Conservation (phyloP, 805 yeast species). For the Helenozyma baotianmanensis region DNA sequence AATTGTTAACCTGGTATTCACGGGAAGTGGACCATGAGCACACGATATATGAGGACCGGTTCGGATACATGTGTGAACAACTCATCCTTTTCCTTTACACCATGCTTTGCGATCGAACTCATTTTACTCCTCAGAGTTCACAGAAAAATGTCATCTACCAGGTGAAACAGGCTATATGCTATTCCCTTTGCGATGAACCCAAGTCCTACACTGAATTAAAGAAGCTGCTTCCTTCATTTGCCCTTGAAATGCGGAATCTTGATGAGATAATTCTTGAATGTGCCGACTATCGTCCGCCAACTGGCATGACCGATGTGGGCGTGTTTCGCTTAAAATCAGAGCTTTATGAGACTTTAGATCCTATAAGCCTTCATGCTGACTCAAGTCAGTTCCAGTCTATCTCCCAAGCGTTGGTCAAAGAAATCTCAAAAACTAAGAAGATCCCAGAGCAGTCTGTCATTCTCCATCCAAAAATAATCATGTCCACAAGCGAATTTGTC, state of each 20-base stretch:
- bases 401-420: slow-evolving; percentile 42
- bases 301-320: slow-evolving; percentile 55
- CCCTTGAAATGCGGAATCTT: slow-evolving; percentile 32
- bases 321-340: slow-evolving; percentile 62
- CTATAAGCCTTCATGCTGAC: slow-evolving; percentile 17
- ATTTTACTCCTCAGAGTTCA: slow-evolving; percentile 19
- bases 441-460: slow-evolving; percentile 40
- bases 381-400: slow-evolving; percentile 49
- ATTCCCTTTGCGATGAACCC: slow-evolving; percentile 49
- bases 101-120: slow-evolving; percentile 35
- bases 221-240: slow-evolving; percentile 16
- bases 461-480: slow-evolving; percentile 42
- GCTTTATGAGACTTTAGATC: slow-evolving; percentile 55
- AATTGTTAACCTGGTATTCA: slow-evolving; percentile 45
- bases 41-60: slow-evolving; percentile 47
- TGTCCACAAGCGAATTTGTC: slow-evolving; percentile 31
- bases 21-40: slow-evolving; percentile 27
- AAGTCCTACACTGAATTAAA: slow-evolving; percentile 16
- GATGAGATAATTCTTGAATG: slow-evolving; percentile 55
- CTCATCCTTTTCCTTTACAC: slow-evolving; percentile 42
- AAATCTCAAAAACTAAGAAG: slow-evolving; percentile 35
- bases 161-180: slow-evolving; percentile 43
- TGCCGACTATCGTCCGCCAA: slow-evolving; percentile 62
- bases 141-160: slow-evolving; percentile 21
- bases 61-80: slow-evolving; percentile 39